Conservation (phyloP, 768 basidiomycete genomes). For the Ramaria sp. region DNA sequence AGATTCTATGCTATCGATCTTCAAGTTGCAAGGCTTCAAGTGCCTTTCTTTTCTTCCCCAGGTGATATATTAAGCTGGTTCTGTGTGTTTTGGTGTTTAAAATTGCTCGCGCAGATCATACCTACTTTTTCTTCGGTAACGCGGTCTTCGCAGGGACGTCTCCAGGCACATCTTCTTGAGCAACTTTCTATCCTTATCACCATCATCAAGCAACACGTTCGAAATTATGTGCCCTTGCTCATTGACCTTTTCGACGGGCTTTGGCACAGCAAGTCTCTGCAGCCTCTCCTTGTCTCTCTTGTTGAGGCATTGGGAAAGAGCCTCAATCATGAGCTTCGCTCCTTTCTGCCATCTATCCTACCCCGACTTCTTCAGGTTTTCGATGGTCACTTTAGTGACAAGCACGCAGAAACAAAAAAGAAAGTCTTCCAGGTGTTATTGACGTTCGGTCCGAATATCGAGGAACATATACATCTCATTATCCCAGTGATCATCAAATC, state of each 20-base stretch:
- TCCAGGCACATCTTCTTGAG: conserved; percentile 90
- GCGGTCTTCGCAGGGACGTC: conserved; percentile 63
- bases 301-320: conserved; percentile 90
- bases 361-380: conserved; percentile 87
- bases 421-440: conserved; percentile 92
- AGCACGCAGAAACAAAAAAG: conserved; percentile 65
- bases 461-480: conserved; percentile 95
- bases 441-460: conserved; percentile 92
- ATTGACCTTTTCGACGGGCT: conserved; percentile 80
- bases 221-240: conserved; percentile 80
- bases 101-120: conserved; percentile 42
- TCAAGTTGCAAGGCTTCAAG: conserved; percentile 95
- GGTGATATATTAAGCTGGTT: conserved; percentile 30
- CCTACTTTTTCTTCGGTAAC: conserved; percentile 91
- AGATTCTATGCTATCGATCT: conserved; percentile 97
- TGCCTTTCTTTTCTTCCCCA: conserved; percentile 93
- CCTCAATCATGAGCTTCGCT: conserved; percentile 93
- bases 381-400: conserved; percentile 77
- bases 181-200: conserved; percentile 91
- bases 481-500: conserved; percentile 90
- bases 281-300: conserved; percentile 84
- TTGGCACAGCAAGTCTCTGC: conserved; percentile 77
- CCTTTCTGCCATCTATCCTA: conserved; percentile 82
- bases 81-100: background rate
- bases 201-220: conserved; percentile 95